Evolutionary conservation across 1,284 basidiomycete species (phyloP).

Genomic region (Apiotrichum gamsii): DNA sequence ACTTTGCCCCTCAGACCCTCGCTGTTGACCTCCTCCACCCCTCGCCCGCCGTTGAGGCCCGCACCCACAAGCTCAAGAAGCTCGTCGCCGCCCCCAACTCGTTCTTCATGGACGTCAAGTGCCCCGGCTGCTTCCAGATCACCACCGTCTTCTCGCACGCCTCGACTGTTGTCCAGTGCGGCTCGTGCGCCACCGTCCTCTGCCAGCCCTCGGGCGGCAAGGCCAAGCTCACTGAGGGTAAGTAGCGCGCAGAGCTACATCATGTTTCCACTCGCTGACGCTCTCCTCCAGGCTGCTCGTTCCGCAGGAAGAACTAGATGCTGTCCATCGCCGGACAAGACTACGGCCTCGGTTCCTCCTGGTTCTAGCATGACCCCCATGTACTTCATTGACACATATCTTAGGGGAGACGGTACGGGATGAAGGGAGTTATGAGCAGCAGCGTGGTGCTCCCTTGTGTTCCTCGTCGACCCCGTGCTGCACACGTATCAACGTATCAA

Average conservation of each 20-base stretch:
- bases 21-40: constrained; percentile 98
- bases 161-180: constrained; percentile 58
- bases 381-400: constrained; percentile 21
- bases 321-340: no score
- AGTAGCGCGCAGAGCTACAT: constrained; percentile 38
- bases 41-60: constrained; percentile 75
- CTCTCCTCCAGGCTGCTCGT: constrained; percentile 46
- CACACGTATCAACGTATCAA: no score
- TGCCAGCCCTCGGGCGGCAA: constrained; percentile 99
- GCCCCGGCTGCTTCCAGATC: constrained; percentile 67
- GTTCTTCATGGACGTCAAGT: constrained; percentile 99
- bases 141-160: constrained; percentile 52
- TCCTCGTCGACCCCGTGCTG: no score
- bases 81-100: constrained; percentile 97
- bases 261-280: constrained; percentile 6
- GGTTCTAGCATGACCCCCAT: constrained; percentile 23
- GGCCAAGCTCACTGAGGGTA: constrained; percentile 96
- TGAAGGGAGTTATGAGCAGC: no score
- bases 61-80: constrained; percentile 98
- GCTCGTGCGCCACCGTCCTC: constrained; percentile 87
- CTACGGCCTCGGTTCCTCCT: constrained; percentile 14
- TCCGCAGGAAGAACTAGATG: constrained; percentile 49
- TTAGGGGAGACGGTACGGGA: background rate
- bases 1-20: constrained; percentile 64
- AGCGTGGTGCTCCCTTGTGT: no score